A percentile compares a stretch with the other conserved stretches of the same genome.
phyloP scores from a whole-genome alignment of 169 alveolate species.

The Cryptosporidium muris region DNA sequence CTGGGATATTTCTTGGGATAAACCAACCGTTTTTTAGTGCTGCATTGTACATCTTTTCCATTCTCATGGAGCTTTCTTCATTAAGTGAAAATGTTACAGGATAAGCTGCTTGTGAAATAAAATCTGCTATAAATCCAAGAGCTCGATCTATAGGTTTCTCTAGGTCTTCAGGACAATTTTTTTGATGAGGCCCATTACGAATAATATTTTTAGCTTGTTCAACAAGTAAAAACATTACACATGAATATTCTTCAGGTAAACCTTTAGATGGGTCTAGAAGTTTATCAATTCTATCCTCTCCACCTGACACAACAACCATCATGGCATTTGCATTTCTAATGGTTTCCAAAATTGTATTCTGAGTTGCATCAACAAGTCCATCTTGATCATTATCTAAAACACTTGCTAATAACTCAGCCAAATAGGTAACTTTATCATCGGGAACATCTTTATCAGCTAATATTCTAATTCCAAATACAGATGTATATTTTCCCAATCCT shows the following conservation, averaged over 20 bases:
- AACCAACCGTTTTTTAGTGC: slow-evolving; percentile 64
- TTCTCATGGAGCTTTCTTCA: slow-evolving; percentile 70
- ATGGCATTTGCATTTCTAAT: slow-evolving; percentile 53
- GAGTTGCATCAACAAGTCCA: slow-evolving; percentile 68
- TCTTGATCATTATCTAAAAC: slow-evolving; percentile 70
- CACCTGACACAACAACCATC: slow-evolving; percentile 65
- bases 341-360: slow-evolving; percentile 61
- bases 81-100: slow-evolving; percentile 67
- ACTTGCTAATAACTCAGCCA: slow-evolving; percentile 60
- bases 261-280: slow-evolving; percentile 43
- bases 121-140: slow-evolving; percentile 60
- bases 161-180: slow-evolving; percentile 56
- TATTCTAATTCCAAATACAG: slow-evolving; percentile 58
- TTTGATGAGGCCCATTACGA: slow-evolving; percentile 70
- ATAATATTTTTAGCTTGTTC: slow-evolving; percentile 68
- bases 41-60: slow-evolving; percentile 63
- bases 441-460: slow-evolving; percentile 45
- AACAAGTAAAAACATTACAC: slow-evolving; percentile 67
- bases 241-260: slow-evolving; percentile 65
- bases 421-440: slow-evolving; percentile 47
- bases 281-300: slow-evolving; percentile 51
- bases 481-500: slow-evolving; percentile 52
- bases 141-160: slow-evolving; percentile 47
- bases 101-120: slow-evolving; percentile 69
- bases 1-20: slow-evolving; percentile 59